These are phyloP conservation scores for Fusarium secorum DNA, from an alignment of 2,329 filamentous ascomycete species.

Conservation along the genomic window DNA sequence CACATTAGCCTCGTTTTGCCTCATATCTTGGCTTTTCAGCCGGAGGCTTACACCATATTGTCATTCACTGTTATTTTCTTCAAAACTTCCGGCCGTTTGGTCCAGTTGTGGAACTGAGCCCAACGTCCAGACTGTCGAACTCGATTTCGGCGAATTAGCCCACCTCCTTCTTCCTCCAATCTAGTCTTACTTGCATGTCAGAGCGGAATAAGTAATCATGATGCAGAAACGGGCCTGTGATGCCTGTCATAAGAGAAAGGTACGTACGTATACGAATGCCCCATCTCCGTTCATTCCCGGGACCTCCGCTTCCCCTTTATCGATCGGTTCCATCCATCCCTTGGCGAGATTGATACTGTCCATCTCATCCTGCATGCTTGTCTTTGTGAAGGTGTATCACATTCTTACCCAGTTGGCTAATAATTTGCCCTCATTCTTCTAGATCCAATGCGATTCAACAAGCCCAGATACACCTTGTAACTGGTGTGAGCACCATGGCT, in stretches of 20 bases:
- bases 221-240: conserved; percentile 34
- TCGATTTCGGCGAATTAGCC: not conserved
- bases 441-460: conserved; percentile 38
- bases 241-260: conserved; percentile 38
- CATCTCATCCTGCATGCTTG: not conserved
- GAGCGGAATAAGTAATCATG: conserved; percentile 5
- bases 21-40: not conserved
- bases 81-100: not conserved
- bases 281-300: not conserved
- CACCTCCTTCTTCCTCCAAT: not conserved
- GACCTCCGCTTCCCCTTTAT: not conserved
- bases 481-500: conserved; percentile 38
- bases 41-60: not conserved
- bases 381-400: not conserved
- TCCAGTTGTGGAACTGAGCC: not conserved
- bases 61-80: not conserved
- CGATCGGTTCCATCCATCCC: not conserved
- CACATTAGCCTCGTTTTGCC: not conserved
- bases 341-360: not conserved
- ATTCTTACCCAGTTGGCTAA: not conserved
- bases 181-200: not conserved
- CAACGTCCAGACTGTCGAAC: not conserved
- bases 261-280: conserved; percentile 28
- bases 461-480: conserved; percentile 20
- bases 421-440: not conserved